These are phyloP conservation scores for Microstroma glucosiphilum DNA, from an alignment of 1,284 basidiomycete genomes.

Conservation along the genomic window DNA sequence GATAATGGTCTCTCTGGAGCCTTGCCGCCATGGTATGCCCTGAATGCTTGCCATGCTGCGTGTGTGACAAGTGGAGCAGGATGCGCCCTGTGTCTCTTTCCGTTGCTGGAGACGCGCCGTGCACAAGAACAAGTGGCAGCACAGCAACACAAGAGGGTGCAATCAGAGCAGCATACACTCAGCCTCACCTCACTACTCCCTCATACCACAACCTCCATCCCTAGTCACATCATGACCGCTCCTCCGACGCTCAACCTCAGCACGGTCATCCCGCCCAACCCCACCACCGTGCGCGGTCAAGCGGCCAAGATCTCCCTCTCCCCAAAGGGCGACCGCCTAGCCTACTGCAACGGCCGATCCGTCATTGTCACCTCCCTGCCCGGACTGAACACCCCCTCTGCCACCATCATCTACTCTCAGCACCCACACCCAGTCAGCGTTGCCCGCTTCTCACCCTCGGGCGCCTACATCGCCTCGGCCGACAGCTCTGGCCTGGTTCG, in stretches of 20 bases:
- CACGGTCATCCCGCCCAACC: slow-evolving; percentile 27
- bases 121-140: no score
- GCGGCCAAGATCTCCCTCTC: slow-evolving; percentile 70
- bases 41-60: no score
- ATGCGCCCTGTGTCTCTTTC: no score
- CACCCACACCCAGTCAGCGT: slow-evolving; percentile 81
- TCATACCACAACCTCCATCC: not conserved
- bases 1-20: no score
- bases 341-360: slow-evolving; percentile 77
- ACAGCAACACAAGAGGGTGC: no score
- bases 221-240: not conserved
- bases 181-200: not conserved
- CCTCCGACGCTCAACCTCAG: not conserved
- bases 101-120: no score
- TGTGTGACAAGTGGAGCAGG: no score
- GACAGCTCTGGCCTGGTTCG: slow-evolving; percentile 56
- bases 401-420: slow-evolving; percentile 61
- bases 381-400: not conserved
- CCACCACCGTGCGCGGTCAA: slow-evolving; percentile 57
- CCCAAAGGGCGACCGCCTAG: slow-evolving; percentile 72
- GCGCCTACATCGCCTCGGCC: slow-evolving; percentile 82
- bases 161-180: no score
- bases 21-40: no score
- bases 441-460: slow-evolving; percentile 84
- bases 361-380: slow-evolving; percentile 54